These are phyloP conservation scores for Hypericum perforatum DNA, from an alignment of 345 rosid species.

Conservation along the genomic window DNA sequence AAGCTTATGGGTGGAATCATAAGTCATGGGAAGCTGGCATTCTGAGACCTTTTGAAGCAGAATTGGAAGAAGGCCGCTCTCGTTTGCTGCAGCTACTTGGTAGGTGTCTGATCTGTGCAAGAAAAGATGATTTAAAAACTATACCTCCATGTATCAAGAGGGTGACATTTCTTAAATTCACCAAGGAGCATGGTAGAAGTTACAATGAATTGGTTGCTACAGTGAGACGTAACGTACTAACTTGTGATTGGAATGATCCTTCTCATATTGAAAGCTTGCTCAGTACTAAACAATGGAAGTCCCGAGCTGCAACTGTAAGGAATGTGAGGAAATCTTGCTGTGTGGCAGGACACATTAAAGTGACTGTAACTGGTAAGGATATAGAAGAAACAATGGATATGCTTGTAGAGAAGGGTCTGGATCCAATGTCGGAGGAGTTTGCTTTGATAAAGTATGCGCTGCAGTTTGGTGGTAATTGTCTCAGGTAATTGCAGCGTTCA, in stretches of 20 bases:
- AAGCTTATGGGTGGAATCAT: constrained; percentile 69
- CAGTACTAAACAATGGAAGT: constrained; percentile 93
- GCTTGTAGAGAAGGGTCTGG: constrained; percentile 50
- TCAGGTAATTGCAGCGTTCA: constrained; percentile 38
- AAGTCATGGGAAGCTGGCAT: constrained; percentile 91
- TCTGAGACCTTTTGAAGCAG: constrained; percentile 85
- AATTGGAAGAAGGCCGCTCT: constrained; percentile 77
- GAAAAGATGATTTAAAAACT: constrained; percentile 73
- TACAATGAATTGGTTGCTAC: constrained; percentile 92
- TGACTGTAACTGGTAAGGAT: constrained; percentile 77
- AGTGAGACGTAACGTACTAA: constrained; percentile 76
- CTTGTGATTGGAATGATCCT: constrained; percentile 99
- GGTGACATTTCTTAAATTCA: constrained; percentile 60
- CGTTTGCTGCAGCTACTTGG: constrained; percentile 62
- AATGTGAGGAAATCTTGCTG: constrained; percentile 93
- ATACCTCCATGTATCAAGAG: constrained; percentile 94
- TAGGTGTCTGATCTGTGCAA: constrained; percentile 90
- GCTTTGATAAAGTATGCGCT: constrained; percentile 56
- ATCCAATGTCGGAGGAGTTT: constrained; percentile 54
- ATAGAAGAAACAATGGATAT: constrained; percentile 91
- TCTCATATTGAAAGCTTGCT: constrained; percentile 95
- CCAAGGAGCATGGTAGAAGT: constrained; percentile 73
- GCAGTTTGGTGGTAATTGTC: constrained; percentile 74
- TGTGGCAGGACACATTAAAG: constrained; percentile 92
- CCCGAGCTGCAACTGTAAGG: constrained; percentile 54